Conservation (phyloP, 1,139 yeast genomes). For the Chernovozyma sophiae-reginae region DNA sequence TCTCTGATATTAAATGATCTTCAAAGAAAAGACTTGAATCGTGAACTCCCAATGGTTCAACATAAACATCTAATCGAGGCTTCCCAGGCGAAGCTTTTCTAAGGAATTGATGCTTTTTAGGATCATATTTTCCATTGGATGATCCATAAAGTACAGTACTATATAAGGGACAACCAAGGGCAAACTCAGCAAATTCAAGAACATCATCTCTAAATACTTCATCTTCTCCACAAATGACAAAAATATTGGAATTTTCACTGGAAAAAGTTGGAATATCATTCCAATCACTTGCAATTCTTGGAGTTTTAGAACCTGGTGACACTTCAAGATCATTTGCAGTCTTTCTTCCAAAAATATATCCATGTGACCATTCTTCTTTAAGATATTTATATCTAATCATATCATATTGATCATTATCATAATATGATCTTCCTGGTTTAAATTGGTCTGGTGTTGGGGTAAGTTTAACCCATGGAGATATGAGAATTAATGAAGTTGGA, state of each 20-base stretch:
- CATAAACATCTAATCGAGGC: slow-evolving; percentile 18
- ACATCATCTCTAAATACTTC: slow-evolving; percentile 43
- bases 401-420: slow-evolving; percentile 31
- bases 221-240: slow-evolving; percentile 39
- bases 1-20: slow-evolving; percentile 15
- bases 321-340: slow-evolving; percentile 8
- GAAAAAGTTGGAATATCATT: slow-evolving; percentile 28
- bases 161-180: slow-evolving; percentile 25
- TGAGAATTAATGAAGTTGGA: slow-evolving; percentile 30
- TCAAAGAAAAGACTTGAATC: slow-evolving; percentile 36
- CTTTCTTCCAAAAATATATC: slow-evolving; percentile 11
- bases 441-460: slow-evolving; percentile 12
- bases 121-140: slow-evolving; percentile 20
- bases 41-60: slow-evolving; percentile 46
- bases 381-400: slow-evolving; percentile 19
- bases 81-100: slow-evolving; percentile 12
- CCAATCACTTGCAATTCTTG: slow-evolving; percentile 29
- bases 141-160: slow-evolving; percentile 19
- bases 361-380: slow-evolving; percentile 3
- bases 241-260: slow-evolving; percentile 22
- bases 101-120: slow-evolving; percentile 14
- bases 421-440: slow-evolving; percentile 29
- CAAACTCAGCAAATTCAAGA: slow-evolving; percentile 31
- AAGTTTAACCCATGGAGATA: slow-evolving; percentile 40
- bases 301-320: slow-evolving; percentile 14